Conservation (phyloP, 2,329 filamentous ascomycete genomes). For the Rutstroemia sp. region DNA sequence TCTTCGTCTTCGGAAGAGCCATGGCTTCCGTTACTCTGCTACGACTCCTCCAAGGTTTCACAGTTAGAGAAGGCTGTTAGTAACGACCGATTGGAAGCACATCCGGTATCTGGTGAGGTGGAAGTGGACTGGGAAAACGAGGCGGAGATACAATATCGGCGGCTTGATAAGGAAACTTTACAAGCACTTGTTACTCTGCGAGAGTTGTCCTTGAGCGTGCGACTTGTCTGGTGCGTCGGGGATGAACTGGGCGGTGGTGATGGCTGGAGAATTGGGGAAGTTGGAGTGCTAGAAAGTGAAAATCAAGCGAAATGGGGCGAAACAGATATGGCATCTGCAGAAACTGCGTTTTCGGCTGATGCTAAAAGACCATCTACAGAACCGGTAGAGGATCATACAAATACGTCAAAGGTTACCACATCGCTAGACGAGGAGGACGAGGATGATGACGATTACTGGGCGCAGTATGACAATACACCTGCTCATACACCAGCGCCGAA, state of each 20-base stretch:
- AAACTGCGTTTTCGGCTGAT: constrained; percentile 42
- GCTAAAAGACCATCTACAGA: not conserved
- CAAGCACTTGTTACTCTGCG: constrained; percentile 57
- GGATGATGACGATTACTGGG: constrained; percentile 76
- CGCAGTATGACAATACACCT: constrained; percentile 66
- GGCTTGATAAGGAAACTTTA: constrained; percentile 69
- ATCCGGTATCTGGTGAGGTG: constrained; percentile 72
- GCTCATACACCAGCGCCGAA: constrained; percentile 55
- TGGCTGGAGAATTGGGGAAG: constrained; percentile 67
- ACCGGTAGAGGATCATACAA: not conserved
- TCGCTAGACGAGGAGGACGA: constrained; percentile 43
- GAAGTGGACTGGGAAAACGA: constrained; percentile 65
- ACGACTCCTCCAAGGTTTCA: constrained; percentile 45
- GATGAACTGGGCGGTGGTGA: constrained; percentile 47
- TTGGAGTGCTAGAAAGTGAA: constrained; percentile 51
- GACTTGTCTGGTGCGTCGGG: constrained; percentile 61
- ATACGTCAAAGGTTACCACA: not conserved
- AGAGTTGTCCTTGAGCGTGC: constrained; percentile 55
- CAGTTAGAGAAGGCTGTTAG: constrained; percentile 54
- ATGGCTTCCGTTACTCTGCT: constrained; percentile 69
- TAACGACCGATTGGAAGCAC: constrained; percentile 63
- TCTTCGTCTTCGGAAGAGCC: constrained; percentile 51
- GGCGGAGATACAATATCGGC: constrained; percentile 53
- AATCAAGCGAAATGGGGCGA: constrained; percentile 43
- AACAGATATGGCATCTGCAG: constrained; percentile 50